These are phyloP conservation scores for Pestalotiopsis sp. DNA, from an alignment of 2,329 filamentous ascomycete species.

Conservation along the genomic window DNA sequence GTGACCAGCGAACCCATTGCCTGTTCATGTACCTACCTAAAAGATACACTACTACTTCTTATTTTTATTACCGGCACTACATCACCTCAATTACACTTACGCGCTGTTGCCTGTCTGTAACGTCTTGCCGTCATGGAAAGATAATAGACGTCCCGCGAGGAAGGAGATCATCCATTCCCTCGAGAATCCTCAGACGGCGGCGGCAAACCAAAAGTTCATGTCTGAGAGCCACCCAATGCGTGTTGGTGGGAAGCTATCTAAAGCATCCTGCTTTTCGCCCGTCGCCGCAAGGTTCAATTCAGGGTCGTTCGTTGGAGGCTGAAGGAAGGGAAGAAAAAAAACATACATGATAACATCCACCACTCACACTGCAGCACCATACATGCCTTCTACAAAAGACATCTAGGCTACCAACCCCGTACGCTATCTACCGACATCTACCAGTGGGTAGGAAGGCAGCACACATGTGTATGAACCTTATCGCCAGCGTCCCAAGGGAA, in stretches of 20 bases:
- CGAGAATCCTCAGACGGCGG: not conserved
- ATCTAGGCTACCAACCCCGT: no score
- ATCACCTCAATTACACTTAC: not conserved
- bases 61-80: not conserved
- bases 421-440: not conserved
- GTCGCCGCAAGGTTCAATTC: not conserved
- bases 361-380: no score
- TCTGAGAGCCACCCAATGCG: not conserved
- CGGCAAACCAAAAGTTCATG: not conserved
- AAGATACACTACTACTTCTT: not conserved
- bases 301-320: not conserved
- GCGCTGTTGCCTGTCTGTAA: not conserved
- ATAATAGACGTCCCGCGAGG: not conserved
- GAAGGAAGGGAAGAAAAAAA: not conserved
- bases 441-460: not conserved
- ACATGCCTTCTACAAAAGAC: no score
- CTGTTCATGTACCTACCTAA: not conserved
- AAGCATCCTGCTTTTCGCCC: not conserved
- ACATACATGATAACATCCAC: not conserved
- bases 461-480: not conserved
- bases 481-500: not conserved
- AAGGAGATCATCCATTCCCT: constrained; percentile 1
- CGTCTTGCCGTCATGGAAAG: not conserved
- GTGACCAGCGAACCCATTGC: no score
- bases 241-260: not conserved